A percentile compares a stretch with the other conserved stretches of the same genome.
Evolutionary conservation across 2,329 filamentous ascomycete species (phyloP).

Genomic region (Fusarium sp.): DNA sequence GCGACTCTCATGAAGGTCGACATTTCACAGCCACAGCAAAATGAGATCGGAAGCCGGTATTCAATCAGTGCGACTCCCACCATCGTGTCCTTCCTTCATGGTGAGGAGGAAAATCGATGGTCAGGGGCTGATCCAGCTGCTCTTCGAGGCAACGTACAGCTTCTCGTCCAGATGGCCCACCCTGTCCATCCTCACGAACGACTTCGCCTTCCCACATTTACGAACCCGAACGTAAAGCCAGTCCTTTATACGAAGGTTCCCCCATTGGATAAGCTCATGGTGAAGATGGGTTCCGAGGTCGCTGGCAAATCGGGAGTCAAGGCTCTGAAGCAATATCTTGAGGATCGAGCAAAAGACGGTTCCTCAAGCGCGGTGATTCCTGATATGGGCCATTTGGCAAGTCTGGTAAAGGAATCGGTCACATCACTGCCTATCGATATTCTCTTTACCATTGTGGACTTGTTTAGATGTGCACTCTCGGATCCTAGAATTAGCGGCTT

Average conservation of each 20-base stretch:
- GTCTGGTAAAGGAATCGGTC: conserved; percentile 68
- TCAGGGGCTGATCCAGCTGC: conserved; percentile 76
- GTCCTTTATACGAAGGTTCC: conserved; percentile 82
- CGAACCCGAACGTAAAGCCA: conserved; percentile 70
- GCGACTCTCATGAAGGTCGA: conserved; percentile 86
- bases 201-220: conserved; percentile 76
- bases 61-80: conserved; percentile 83
- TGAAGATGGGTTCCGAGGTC: conserved; percentile 74
- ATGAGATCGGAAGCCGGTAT: conserved; percentile 72
- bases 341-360: conserved; percentile 66
- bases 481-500: conserved; percentile 84
- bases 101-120: conserved; percentile 83
- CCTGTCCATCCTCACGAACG: conserved; percentile 80
- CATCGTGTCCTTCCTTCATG: conserved; percentile 85
- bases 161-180: conserved; percentile 79
- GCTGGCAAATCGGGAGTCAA: conserved; percentile 70
- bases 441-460: conserved; percentile 86
- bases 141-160: conserved; percentile 76
- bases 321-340: conserved; percentile 77
- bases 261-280: conserved; percentile 82
- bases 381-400: conserved; percentile 72
- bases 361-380: conserved; percentile 77
- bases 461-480: conserved; percentile 80
- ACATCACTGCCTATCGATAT: conserved; percentile 68
- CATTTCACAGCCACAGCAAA: conserved; percentile 71